These are phyloP conservation scores for Heliamphora exappendiculata DNA, from an alignment of 148 eudicot species.

Conservation along the genomic window DNA sequence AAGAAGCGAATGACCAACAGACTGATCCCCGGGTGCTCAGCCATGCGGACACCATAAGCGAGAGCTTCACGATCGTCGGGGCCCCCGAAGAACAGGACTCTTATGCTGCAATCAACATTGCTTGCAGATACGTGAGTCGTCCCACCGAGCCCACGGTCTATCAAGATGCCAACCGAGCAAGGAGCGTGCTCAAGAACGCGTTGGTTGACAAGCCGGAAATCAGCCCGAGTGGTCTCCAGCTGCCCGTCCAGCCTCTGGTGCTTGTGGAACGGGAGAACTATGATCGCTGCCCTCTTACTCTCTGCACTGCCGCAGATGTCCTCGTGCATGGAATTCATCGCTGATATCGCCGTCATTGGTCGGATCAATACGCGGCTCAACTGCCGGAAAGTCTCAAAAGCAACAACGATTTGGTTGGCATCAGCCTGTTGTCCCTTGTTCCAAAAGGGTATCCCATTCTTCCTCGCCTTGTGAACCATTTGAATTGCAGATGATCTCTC, in stretches of 20 bases:
- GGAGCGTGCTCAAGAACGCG: conserved; percentile 55
- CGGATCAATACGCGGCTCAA: conserved; percentile 49
- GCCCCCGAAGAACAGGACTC: conserved; percentile 63
- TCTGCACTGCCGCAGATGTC: conserved; percentile 57
- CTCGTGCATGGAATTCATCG: conserved; percentile 51
- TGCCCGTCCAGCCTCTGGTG: conserved; percentile 42
- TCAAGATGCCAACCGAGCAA: conserved; percentile 56
- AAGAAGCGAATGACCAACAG: conserved; percentile 35
- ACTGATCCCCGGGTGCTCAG: conserved; percentile 72
- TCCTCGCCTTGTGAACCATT: conserved; percentile 67
- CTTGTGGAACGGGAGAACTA: conserved; percentile 64
- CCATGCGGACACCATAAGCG: conserved; percentile 60
- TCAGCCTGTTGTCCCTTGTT: conserved; percentile 30
- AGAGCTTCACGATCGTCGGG: conserved; percentile 77
- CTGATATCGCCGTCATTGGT: conserved; percentile 48
- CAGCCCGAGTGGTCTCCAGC: conserved; percentile 51
- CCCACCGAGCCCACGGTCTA: conserved; percentile 81
- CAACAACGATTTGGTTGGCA: conserved; percentile 57
- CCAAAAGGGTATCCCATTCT: conserved; percentile 63
- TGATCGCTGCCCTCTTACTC: conserved; percentile 40
- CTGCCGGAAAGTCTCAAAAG: conserved; percentile 61
- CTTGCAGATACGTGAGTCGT: conserved; percentile 62
- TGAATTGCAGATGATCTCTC: conserved; percentile 65
- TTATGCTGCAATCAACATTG: conserved; percentile 43
- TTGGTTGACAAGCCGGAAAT: conserved; percentile 41